phyloP scores from a whole-genome alignment of 345 rosid species.

The Eucalyptus camaldulensis region DNA sequence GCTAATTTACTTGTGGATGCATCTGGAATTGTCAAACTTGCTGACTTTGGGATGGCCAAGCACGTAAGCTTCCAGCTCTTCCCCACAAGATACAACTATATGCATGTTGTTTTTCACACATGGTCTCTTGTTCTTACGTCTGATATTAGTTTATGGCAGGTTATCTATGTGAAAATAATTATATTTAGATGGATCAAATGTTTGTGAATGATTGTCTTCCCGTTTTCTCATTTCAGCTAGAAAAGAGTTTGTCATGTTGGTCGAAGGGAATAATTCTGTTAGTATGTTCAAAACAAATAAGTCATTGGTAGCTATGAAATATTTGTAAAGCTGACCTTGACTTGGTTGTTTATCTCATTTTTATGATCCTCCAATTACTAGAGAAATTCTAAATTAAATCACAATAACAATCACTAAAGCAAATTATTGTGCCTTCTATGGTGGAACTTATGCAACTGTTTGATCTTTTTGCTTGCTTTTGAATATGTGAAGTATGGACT shows the following conservation, averaged over 20 bases:
- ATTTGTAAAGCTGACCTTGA: background rate
- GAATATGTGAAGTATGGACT: background rate
- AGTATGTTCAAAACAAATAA: background rate
- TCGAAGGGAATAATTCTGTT: background rate
- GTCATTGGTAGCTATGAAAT: background rate
- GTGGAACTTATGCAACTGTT: background rate
- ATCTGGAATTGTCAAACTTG: conserved; percentile 88
- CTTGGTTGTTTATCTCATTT: background rate
- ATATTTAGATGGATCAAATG: background rate
- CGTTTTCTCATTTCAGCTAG: background rate
- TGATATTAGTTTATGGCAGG: background rate
- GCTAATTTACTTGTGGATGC: conserved; percentile 98
- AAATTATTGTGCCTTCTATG: background rate
- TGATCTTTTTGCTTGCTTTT: background rate
- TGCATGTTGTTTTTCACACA: background rate
- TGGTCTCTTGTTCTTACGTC: background rate
- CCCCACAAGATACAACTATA: background rate
- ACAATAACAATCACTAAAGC: background rate
- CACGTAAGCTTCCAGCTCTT: conserved; percentile 41
- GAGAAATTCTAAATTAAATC: background rate
- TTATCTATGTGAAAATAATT: background rate
- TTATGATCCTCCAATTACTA: background rate
- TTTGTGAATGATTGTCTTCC: background rate
- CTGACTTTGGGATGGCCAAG: conserved; percentile 98
- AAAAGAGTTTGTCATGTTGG: background rate